Conservation (phyloP, 1,139 yeast species). For the Scheffersomyces insectosa region DNA sequence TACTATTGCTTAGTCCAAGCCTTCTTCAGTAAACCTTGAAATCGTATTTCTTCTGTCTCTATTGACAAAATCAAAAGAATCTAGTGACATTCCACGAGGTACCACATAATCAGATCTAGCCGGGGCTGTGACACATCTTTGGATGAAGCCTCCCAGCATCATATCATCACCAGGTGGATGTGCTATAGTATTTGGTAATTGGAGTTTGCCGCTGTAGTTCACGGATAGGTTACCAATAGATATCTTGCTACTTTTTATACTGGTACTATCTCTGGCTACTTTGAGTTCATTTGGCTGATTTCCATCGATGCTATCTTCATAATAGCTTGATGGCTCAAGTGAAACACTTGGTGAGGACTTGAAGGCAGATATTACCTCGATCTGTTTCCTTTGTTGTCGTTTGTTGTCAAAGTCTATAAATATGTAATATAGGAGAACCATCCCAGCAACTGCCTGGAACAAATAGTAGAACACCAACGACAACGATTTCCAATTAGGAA, state of each 20-base stretch:
- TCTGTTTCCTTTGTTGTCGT: background rate
- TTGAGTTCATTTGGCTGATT: background rate
- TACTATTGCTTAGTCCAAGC: background rate
- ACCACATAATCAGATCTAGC: background rate
- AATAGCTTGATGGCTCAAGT: background rate
- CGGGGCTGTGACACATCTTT: constrained; percentile 6
- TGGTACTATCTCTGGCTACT: no score
- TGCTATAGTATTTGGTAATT: background rate
- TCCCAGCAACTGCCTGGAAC: background rate
- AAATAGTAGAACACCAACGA: background rate
- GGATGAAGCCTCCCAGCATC: background rate
- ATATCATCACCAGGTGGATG: background rate
- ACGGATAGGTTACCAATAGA: background rate
- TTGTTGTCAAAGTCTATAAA: background rate
- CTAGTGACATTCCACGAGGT: background rate
- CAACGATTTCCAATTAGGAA: background rate
- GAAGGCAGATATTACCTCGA: background rate
- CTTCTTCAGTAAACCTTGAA: constrained; percentile 5
- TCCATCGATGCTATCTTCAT: background rate
- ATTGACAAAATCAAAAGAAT: background rate
- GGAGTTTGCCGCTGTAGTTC: background rate
- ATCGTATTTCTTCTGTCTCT: constrained; percentile 2
- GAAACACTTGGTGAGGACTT: background rate
- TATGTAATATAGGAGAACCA: background rate
- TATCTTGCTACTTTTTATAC: no score